A percentile compares a stretch with the other conserved stretches of the same genome.
Evolutionary conservation across 208 protist species (phyloP).

Genomic region (Porcisia deanei): DNA sequence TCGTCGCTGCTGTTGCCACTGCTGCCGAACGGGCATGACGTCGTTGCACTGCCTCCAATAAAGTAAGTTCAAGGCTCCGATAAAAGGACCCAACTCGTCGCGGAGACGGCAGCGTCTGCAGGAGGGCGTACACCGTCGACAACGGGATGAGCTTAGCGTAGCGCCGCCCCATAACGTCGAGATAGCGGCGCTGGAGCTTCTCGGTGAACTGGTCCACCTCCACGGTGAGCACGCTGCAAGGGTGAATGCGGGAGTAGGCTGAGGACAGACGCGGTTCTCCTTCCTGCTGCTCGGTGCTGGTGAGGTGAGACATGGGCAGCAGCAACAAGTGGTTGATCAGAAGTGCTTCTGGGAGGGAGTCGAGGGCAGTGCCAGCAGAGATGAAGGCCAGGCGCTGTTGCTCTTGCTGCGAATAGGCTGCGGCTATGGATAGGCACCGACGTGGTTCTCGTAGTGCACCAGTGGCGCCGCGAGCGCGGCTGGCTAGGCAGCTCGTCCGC

Average conservation of each 20-base stretch:
- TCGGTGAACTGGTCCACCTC: constrained; percentile 42
- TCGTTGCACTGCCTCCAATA: constrained; percentile 44
- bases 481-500: neutral
- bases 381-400: constrained; percentile 13
- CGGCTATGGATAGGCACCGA: neutral
- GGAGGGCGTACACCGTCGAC: constrained; percentile 36
- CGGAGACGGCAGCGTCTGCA: constrained; percentile 49
- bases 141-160: constrained; percentile 66
- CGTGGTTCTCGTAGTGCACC: neutral
- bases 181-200: constrained; percentile 51
- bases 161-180: constrained; percentile 43
- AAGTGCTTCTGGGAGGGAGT: constrained; percentile 31
- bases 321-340: constrained; percentile 38
- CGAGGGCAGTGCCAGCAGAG: constrained; percentile 12
- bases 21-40: constrained; percentile 26
- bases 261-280: constrained; percentile 29
- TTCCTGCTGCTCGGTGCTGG: constrained; percentile 23
- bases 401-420: neutral
- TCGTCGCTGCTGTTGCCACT: constrained; percentile 19
- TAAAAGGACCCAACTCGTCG: constrained; percentile 69
- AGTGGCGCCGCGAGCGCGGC: neutral
- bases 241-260: constrained; percentile 48
- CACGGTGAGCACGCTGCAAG: constrained; percentile 63
- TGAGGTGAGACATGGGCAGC: constrained; percentile 40
- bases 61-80: constrained; percentile 50